Conservation (phyloP, 2,329 filamentous ascomycete genomes). For the Tolypocladium tropicale region DNA sequence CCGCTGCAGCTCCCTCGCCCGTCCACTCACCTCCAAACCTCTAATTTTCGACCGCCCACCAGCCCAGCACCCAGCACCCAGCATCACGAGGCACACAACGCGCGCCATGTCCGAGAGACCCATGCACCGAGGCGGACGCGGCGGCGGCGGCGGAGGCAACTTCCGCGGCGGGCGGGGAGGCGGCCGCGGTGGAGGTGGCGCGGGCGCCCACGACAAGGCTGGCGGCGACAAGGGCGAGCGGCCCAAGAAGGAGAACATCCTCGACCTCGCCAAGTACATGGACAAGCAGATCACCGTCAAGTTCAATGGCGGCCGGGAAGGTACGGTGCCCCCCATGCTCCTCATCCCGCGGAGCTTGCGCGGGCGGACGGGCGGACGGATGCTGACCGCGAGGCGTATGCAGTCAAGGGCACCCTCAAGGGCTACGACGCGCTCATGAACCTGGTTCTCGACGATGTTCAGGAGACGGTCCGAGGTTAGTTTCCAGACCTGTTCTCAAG, state of each 20-base stretch:
- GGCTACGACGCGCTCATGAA: slow-evolving; percentile 98
- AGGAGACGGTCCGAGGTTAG: slow-evolving; percentile 79
- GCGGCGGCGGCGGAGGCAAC: slow-evolving; percentile 22
- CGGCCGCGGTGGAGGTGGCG: slow-evolving; percentile 34
- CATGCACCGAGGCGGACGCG: slow-evolving; percentile 32
- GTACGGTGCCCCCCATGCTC: slow-evolving; percentile 34
- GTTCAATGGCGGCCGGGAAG: slow-evolving; percentile 89
- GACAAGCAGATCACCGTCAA: slow-evolving; percentile 93
- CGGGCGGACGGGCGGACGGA: background rate
- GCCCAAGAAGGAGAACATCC: slow-evolving; percentile 97
- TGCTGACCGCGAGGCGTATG: background rate
- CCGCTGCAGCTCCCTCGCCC: background rate
- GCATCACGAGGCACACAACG: background rate
- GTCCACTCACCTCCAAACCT: background rate
- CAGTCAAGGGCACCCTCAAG: slow-evolving; percentile 60
- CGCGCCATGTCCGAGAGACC: slow-evolving; percentile 39
- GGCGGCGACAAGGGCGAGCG: slow-evolving; percentile 50
- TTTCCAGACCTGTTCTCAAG: slow-evolving; percentile 4
- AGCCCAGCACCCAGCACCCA: background rate
- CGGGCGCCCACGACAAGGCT: slow-evolving; percentile 22
- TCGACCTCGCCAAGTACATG: slow-evolving; percentile 92
- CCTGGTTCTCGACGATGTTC: slow-evolving; percentile 86
- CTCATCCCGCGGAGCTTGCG: slow-evolving; percentile 22
- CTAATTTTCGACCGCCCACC: background rate
- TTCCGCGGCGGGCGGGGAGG: slow-evolving; percentile 34